phyloP scores from a whole-genome alignment of 345 rosid genomes.

The Hypericum perforatum region DNA sequence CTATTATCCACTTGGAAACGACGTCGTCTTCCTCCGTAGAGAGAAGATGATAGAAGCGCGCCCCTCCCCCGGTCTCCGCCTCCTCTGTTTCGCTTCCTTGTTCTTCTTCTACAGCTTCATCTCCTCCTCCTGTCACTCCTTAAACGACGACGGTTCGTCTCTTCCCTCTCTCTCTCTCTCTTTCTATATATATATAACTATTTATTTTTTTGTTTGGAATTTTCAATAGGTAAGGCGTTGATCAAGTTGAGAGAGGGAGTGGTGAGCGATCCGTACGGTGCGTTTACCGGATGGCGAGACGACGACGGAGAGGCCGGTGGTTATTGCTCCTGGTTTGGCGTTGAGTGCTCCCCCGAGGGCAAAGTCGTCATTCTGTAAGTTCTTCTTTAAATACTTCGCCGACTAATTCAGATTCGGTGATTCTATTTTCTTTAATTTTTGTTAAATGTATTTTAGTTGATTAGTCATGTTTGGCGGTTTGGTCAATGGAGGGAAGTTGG shows the following conservation, averaged over 20 bases:
- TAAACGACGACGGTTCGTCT: conserved; percentile 15
- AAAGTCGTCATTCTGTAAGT: conserved; percentile 15
- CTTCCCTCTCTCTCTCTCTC: not conserved
- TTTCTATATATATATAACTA: too few relatives aligned
- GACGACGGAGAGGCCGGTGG: not conserved
- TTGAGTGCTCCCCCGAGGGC: conserved; percentile 16
- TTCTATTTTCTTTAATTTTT: not conserved
- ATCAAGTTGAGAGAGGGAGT: conserved; percentile 15
- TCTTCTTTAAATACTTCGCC: not conserved
- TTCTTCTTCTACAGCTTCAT: conserved; percentile 9
- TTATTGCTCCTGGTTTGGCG: conserved; percentile 18
- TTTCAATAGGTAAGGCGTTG: conserved; percentile 15
- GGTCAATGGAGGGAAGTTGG: too few relatives aligned
- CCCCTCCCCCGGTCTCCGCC: too few relatives aligned
- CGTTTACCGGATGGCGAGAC: conserved; percentile 11
- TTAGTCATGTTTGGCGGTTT: too few relatives aligned
- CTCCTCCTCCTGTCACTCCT: conserved; percentile 1
- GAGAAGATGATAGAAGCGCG: too few relatives aligned
- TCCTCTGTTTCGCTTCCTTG: not conserved
- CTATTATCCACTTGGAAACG: not conserved
- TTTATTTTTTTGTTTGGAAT: not conserved
- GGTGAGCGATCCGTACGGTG: conserved; percentile 15
- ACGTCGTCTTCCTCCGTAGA: too few relatives aligned
- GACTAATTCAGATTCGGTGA: not conserved
- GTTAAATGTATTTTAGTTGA: too few relatives aligned